These are phyloP conservation scores for Coemansia sp. DNA, from an alignment of 192 early-diverging fungal species.

Conservation along the genomic window DNA sequence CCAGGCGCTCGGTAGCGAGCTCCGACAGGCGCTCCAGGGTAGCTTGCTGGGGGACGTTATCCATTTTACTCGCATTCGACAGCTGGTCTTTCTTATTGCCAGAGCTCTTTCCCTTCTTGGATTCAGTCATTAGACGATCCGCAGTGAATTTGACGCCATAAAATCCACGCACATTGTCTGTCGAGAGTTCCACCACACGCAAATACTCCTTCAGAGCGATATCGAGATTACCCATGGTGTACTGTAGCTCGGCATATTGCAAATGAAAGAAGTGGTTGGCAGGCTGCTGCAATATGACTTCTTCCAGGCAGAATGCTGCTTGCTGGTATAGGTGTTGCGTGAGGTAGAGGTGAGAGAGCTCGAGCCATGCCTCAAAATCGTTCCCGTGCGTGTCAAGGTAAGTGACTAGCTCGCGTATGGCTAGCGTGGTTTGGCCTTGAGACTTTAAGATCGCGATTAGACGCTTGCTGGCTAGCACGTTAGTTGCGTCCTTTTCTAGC, in stretches of 20 bases:
- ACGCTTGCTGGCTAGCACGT: slow-evolving; percentile 78
- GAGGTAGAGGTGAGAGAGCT: slow-evolving; percentile 79
- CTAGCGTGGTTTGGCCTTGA: slow-evolving; percentile 68
- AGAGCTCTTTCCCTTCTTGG: neutral
- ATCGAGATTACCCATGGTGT: slow-evolving; percentile 67
- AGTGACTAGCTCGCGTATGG: slow-evolving; percentile 70
- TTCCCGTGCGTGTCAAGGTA: slow-evolving; percentile 86
- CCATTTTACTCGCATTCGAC: slow-evolving; percentile 13
- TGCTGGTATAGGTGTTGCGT: slow-evolving; percentile 72
- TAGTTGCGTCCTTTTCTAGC: slow-evolving; percentile 76
- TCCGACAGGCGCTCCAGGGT: slow-evolving; percentile 47
- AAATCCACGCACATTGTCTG: slow-evolving; percentile 84
- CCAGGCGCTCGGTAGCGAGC: slow-evolving; percentile 52
- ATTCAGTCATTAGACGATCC: slow-evolving; percentile 34
- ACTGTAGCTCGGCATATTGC: slow-evolving; percentile 89
- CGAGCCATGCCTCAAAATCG: slow-evolving; percentile 91
- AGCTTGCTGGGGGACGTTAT: slow-evolving; percentile 32
- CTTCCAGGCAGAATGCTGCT: slow-evolving; percentile 91
- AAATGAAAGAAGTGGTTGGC: slow-evolving; percentile 84
- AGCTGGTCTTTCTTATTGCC: neutral
- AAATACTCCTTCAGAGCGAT: slow-evolving; percentile 89
- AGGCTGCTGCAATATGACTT: slow-evolving; percentile 88
- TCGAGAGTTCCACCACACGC: slow-evolving; percentile 83
- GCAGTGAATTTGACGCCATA: slow-evolving; percentile 80
- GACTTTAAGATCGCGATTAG: slow-evolving; percentile 74